Percentiles rank a stretch among this genome's conserved stretches.
phyloP scores from a whole-genome alignment of 1,139 yeast genomes.

The Diutina catenulata region DNA sequence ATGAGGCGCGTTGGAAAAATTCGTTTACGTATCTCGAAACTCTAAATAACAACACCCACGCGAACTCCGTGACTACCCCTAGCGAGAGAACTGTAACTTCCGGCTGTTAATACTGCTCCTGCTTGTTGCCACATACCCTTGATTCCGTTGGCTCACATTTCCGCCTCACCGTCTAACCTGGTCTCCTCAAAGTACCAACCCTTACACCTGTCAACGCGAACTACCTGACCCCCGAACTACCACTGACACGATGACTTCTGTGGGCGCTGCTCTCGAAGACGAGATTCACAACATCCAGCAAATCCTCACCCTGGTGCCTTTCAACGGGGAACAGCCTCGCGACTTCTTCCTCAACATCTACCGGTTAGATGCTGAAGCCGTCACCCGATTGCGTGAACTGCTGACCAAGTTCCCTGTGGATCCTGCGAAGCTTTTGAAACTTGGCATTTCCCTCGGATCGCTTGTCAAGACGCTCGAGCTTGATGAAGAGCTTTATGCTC shows the following conservation, averaged over 20 bases:
- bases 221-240: no score
- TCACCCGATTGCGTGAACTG: constrained; percentile 14
- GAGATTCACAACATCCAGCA: constrained; percentile 2
- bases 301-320: constrained; percentile 1
- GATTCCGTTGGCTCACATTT: no score
- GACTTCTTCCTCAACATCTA: constrained; percentile 22
- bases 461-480: constrained; percentile 24
- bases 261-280: not conserved
- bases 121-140: no score
- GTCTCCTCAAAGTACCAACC: no score
- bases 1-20: no score
- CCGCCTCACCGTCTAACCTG: no score
- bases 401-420: constrained; percentile 18
- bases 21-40: no score
- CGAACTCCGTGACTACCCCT: no score
- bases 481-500: constrained; percentile 18
- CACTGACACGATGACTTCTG: not conserved
- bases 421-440: constrained; percentile 26
- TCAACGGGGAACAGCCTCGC: not conserved
- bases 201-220: no score
- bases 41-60: no score
- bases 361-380: constrained; percentile 18
- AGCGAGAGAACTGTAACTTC: no score
- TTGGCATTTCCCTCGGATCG: constrained; percentile 34
- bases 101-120: no score